phyloP scores from a whole-genome alignment of 31 red algal genomes.

The Endocladia muricata region DNA sequence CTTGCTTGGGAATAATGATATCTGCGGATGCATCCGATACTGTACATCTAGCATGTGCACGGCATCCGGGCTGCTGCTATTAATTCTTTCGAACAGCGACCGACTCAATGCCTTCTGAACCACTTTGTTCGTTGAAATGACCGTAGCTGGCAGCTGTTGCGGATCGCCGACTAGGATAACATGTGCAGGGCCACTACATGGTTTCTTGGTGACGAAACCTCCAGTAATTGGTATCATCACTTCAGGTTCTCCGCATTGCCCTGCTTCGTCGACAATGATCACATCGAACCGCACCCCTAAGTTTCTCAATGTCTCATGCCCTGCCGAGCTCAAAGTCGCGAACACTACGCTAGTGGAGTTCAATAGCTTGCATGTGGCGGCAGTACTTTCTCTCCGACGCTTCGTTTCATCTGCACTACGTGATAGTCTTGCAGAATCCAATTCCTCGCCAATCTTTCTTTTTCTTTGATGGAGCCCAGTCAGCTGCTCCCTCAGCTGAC shows the following conservation, averaged over 20 bases:
- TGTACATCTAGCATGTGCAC: slow-evolving; percentile 51
- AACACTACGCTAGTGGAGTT: slow-evolving; percentile 68
- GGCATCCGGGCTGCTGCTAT: background rate
- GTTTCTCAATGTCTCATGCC: slow-evolving; percentile 44
- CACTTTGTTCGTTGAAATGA: slow-evolving; percentile 19
- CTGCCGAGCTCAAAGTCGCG: slow-evolving; percentile 76
- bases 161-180: slow-evolving; percentile 67
- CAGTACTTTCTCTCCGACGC: background rate
- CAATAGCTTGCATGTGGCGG: slow-evolving; percentile 7
- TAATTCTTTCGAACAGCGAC: slow-evolving; percentile 57
- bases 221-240: slow-evolving; percentile 58
- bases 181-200: background rate
- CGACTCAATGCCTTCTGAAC: slow-evolving; percentile 25
- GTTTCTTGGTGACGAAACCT: background rate
- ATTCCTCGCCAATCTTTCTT: slow-evolving; percentile 1
- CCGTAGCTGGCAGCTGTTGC: slow-evolving; percentile 73
- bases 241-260: slow-evolving; percentile 77
- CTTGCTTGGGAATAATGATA: slow-evolving; percentile 38
- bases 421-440: background rate
- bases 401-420: background rate
- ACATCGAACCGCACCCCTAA: slow-evolving; percentile 46
- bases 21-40: slow-evolving; percentile 68
- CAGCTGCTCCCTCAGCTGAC: slow-evolving; percentile 25
- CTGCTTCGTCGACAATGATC: slow-evolving; percentile 74
- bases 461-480: slow-evolving; percentile 48